These are phyloP conservation scores for Coemansia sp. DNA, from an alignment of 192 early-diverging fungal genomes.

Conservation along the genomic window DNA sequence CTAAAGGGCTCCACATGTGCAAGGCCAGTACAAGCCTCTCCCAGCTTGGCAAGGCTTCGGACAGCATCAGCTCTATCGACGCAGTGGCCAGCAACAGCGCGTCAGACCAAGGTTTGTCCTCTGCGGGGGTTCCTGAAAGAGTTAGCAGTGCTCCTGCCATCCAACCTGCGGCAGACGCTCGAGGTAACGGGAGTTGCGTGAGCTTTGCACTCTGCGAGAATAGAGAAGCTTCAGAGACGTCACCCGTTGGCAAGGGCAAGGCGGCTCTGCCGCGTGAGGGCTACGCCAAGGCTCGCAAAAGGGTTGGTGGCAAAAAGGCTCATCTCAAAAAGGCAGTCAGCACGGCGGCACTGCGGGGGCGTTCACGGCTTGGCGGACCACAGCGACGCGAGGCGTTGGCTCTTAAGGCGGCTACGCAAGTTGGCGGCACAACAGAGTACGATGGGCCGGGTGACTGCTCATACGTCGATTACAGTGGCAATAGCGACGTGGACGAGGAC, in stretches of 20 bases:
- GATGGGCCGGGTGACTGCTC: constrained; percentile 34
- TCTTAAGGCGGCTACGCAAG: constrained; percentile 5
- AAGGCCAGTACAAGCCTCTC: constrained; percentile 51
- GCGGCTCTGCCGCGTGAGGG: constrained; percentile 12
- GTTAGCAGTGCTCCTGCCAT: constrained; percentile 27
- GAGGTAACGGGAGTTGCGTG: not conserved
- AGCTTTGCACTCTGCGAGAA: constrained; percentile 2
- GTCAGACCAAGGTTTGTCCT: not conserved
- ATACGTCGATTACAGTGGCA: constrained; percentile 52
- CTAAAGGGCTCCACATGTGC: constrained; percentile 34
- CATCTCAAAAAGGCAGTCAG: constrained; percentile 45
- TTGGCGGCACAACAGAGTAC: not conserved
- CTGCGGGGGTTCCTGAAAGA: constrained; percentile 11
- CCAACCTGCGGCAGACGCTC: constrained; percentile 2
- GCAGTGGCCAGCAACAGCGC: not conserved
- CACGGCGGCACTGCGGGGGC: constrained; percentile 40
- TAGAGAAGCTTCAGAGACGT: constrained; percentile 8
- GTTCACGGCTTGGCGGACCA: constrained; percentile 19
- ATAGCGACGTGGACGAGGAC: constrained; percentile 18
- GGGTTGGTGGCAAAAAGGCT: constrained; percentile 23
- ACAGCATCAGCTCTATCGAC: not conserved
- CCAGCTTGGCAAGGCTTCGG: constrained; percentile 21
- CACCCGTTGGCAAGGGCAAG: constrained; percentile 24
- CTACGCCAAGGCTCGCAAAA: constrained; percentile 24
- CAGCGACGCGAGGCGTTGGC: constrained; percentile 21